Conservation (phyloP, 352 stramenopile species). For the Phytophthora palmivora region DNA sequence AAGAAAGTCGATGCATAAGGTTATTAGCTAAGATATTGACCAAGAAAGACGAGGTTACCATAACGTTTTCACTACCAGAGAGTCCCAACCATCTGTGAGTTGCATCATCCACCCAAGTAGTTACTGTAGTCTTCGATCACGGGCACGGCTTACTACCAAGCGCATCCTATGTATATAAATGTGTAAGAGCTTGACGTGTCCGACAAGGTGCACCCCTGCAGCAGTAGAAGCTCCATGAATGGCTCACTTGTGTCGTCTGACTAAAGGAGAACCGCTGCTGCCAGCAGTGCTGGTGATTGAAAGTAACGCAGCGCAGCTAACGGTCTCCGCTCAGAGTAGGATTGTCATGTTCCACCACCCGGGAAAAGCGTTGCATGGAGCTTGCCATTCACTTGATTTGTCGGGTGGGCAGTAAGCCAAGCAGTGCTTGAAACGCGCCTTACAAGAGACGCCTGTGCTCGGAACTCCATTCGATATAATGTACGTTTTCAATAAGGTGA, state of each 20-base stretch:
- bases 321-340: background rate
- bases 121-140: too few relatives aligned
- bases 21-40: too few relatives aligned
- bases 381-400: conserved; percentile 10
- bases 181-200: background rate
- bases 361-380: conserved; percentile 4
- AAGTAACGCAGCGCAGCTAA: background rate
- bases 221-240: background rate
- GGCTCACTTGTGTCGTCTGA: background rate
- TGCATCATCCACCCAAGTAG: too few relatives aligned
- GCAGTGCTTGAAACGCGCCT: too few relatives aligned
- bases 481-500: too few relatives aligned
- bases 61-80: too few relatives aligned
- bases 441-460: background rate
- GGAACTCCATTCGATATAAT: background rate
- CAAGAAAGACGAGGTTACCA: too few relatives aligned
- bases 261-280: background rate
- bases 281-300: background rate
- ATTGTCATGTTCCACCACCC: background rate
- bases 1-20: too few relatives aligned
- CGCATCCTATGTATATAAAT: too few relatives aligned
- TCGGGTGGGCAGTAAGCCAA: background rate
- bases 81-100: too few relatives aligned
- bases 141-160: too few relatives aligned
- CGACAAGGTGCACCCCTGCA: background rate